A percentile compares a stretch with the other conserved stretches of the same genome.
Conservation (phyloP, 805 yeast genomes). For the Zygosaccharomyces lentus region DNA sequence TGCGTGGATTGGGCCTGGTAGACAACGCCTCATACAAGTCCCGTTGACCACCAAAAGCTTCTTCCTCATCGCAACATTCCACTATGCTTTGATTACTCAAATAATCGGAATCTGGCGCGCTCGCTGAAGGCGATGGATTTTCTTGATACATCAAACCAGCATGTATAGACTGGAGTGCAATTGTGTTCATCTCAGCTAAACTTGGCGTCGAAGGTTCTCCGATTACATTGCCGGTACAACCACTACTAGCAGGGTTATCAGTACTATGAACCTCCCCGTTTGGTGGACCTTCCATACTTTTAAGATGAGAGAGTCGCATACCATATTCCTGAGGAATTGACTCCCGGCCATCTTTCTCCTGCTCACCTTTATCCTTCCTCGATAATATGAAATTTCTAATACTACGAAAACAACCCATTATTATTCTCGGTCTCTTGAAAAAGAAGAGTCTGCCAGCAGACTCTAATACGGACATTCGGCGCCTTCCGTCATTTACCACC, state of each 20-base stretch:
- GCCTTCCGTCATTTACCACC: conserved; percentile 1
- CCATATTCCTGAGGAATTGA: conserved; percentile 1
- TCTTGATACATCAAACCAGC: conserved; percentile 14
- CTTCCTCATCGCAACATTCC: neutral
- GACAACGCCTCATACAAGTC: neutral
- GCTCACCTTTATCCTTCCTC: neutral
- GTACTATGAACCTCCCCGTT: neutral
- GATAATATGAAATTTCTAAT: conserved; percentile 18
- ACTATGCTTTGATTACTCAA: neutral
- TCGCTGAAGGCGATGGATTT: conserved; percentile 14
- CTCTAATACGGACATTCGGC: conserved; percentile 3
- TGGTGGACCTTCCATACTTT: neutral
- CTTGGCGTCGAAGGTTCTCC: neutral
- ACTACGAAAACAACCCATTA: conserved; percentile 8
- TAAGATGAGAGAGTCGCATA: neutral
- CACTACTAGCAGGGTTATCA: too few relatives aligned
- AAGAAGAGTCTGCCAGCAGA: neutral
- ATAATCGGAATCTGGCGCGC: neutral
- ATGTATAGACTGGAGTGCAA: neutral
- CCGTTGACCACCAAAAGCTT: neutral
- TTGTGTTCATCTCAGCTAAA: conserved; percentile 2
- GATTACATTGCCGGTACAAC: too few relatives aligned
- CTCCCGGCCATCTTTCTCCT: neutral
- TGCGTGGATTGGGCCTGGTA: neutral
- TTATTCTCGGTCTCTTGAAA: conserved; percentile 9